Conservation (phyloP, 768 basidiomycete species). For the Fistulinella prunicolor region DNA sequence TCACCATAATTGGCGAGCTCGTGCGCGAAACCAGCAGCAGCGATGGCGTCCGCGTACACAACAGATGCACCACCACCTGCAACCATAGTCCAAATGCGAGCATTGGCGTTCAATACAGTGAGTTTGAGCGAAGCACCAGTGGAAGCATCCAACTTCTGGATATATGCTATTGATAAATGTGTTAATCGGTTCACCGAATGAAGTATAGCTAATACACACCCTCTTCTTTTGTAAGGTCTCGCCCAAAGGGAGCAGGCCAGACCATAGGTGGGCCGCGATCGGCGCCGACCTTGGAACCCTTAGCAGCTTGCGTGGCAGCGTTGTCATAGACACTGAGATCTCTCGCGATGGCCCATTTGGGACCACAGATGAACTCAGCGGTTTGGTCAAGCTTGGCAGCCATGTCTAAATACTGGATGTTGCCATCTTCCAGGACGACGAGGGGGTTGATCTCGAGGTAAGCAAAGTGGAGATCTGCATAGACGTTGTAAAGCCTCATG, state of each 20-base stretch:
- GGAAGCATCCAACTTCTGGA: constrained; percentile 94
- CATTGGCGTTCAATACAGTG: constrained; percentile 92
- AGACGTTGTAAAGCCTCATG: constrained; percentile 91
- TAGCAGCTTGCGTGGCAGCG: constrained; percentile 32
- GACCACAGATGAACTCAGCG: constrained; percentile 95
- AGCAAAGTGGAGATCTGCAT: constrained; percentile 98
- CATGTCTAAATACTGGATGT: constrained; percentile 97
- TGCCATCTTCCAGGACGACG: constrained; percentile 79
- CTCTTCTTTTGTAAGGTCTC: constrained; percentile 97
- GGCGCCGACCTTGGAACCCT: constrained; percentile 58
- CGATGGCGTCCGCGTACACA: constrained; percentile 73
- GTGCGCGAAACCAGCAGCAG: constrained; percentile 91
- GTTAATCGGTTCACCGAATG: neutral
- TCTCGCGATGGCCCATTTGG: constrained; percentile 98
- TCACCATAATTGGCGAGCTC: constrained; percentile 99
- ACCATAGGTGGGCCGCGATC: constrained; percentile 99
- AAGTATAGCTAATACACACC: constrained; percentile 5
- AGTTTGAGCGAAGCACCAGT: constrained; percentile 98
- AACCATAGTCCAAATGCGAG: constrained; percentile 99
- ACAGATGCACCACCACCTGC: constrained; percentile 90
- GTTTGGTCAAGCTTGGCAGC: constrained; percentile 99
- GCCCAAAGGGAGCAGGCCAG: constrained; percentile 94
- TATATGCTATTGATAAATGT: constrained; percentile 60
- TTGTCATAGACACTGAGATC: constrained; percentile 75
- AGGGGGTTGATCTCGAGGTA: constrained; percentile 99